phyloP scores from a whole-genome alignment of 2,329 filamentous ascomycete genomes.

The Plectosphaerella plurivora region DNA sequence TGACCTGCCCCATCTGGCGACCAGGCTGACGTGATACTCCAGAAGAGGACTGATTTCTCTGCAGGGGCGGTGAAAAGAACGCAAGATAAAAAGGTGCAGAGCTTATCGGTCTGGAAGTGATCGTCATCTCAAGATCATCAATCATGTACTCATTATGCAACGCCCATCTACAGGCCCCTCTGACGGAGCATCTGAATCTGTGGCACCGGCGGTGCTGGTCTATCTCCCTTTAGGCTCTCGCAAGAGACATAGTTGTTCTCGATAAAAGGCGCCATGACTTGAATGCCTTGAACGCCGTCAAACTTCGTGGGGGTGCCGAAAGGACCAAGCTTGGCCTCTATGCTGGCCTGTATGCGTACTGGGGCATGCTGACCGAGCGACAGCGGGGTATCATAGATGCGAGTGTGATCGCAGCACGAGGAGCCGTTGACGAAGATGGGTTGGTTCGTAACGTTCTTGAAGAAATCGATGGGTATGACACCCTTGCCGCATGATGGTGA shows the following conservation, averaged over 20 bases:
- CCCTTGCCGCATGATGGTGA: constrained; percentile 1
- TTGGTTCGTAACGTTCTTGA: constrained; percentile 50
- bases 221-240: constrained; percentile 9
- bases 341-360: constrained; percentile 17
- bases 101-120: too few relatives aligned
- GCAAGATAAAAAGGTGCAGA: too few relatives aligned
- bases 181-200: not conserved
- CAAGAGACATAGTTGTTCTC: constrained; percentile 15
- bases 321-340: constrained; percentile 19
- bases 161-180: not conserved
- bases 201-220: not conserved
- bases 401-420: constrained; percentile 37
- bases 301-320: constrained; percentile 9
- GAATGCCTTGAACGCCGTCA: constrained; percentile 9
- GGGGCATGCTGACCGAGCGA: constrained; percentile 23
- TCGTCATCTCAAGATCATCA: not conserved
- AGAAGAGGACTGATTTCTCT: too few relatives aligned
- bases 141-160: not conserved
- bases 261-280: constrained; percentile 12
- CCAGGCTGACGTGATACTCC: too few relatives aligned
- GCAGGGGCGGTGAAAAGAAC: too few relatives aligned
- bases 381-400: constrained; percentile 40
- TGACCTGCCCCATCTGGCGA: too few relatives aligned
- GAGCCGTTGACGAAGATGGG: constrained; percentile 36
- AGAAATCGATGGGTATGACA: constrained; percentile 35